Conservation (phyloP, 352 stramenopile genomes). For the Globisporangium perplexum region DNA sequence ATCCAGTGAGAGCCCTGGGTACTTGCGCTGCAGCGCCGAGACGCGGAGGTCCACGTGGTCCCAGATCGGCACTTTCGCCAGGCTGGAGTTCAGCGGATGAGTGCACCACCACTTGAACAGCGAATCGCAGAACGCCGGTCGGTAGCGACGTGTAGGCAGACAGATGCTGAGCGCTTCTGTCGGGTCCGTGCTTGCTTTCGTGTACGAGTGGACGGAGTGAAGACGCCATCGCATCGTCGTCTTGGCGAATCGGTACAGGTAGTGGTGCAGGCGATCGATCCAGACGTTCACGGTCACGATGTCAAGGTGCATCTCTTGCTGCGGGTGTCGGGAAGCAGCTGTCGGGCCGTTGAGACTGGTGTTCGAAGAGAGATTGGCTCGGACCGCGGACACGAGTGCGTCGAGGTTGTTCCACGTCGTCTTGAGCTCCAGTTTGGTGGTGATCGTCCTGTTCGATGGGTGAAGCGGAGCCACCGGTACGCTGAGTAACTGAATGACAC, state of each 20-base stretch:
- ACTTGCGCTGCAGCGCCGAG: slow-evolving; percentile 4
- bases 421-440: slow-evolving; percentile 10
- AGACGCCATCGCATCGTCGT: slow-evolving; percentile 18
- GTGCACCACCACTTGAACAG: slow-evolving; percentile 9
- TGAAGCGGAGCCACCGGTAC: slow-evolving; percentile 12
- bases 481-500: slow-evolving; percentile 19
- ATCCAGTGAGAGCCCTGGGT: slow-evolving; percentile 13
- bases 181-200: slow-evolving; percentile 2
- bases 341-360: not conserved
- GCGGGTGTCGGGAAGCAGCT: not conserved
- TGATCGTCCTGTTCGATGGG: not conserved
- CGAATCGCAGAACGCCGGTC: slow-evolving; percentile 14
- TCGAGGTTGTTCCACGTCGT: slow-evolving; percentile 36
- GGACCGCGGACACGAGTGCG: slow-evolving; percentile 14
- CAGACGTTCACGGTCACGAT: slow-evolving; percentile 21
- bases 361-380: slow-evolving; percentile 1
- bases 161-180: slow-evolving; percentile 16
- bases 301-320: slow-evolving; percentile 3
- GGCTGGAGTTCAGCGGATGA: slow-evolving; percentile 3
- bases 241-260: slow-evolving; percentile 6
- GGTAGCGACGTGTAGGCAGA: not conserved
- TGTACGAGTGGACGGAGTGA: slow-evolving; percentile 10
- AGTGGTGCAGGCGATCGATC: slow-evolving; percentile 32
- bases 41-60: slow-evolving; percentile 19
- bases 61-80: slow-evolving; percentile 12